Base-by-base conservation (phyloP, 139 green algal species). In the Chlamydomonas sp. region DNA sequence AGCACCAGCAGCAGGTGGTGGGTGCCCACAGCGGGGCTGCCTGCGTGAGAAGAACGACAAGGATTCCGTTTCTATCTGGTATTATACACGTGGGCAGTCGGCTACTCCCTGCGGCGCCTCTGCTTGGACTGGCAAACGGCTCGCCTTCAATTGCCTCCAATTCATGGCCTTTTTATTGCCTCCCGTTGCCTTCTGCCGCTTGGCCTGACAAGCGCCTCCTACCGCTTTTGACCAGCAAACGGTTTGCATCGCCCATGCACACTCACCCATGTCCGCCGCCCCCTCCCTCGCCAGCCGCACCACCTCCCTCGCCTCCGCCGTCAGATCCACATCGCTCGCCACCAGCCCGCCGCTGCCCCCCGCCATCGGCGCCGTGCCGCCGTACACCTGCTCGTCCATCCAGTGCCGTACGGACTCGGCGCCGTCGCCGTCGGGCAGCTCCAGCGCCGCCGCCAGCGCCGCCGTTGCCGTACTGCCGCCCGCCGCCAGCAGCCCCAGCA, bases 1-100 rank as follows among this genome's bases (percentile, higher is more conserved):
- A 86, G 71, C 82, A 79, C 82, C 82, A 86, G 61, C 61, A 86
- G 71, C 82, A 86, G 68, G 59, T 86, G 82, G 82, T 72, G 63
- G 15, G 82, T 73, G 61, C 71, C 82, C 71, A 86, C 71, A 6
- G 60, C 18, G 82, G 71, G 61, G 20, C 71, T 58, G n/a, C 82
- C 82, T 86, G 82, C 18, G 66, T 57, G 57, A 6, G 3, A 0
- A 17, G 3, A 49, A 58, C 12, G 7, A 62, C 6, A 12, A 15
- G 76, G 79, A 3, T 31, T 5, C 2, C 2, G 78, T 17, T 4
- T 7, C 10, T 1, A 18, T 61, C 31, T 49, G 31, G 31, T 49
- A n/a, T 49, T 49, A 49, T 49, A 49, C 31, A 49, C 31, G 31
- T 49, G 31, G 31, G 31, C 31, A 49, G 31, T 49, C 31, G 31